Evolutionary conservation across 306 rosid genomes (phyloP), one percentile per base, ranked within the genome.

Genomic region (Cucumis melo): DNA sequence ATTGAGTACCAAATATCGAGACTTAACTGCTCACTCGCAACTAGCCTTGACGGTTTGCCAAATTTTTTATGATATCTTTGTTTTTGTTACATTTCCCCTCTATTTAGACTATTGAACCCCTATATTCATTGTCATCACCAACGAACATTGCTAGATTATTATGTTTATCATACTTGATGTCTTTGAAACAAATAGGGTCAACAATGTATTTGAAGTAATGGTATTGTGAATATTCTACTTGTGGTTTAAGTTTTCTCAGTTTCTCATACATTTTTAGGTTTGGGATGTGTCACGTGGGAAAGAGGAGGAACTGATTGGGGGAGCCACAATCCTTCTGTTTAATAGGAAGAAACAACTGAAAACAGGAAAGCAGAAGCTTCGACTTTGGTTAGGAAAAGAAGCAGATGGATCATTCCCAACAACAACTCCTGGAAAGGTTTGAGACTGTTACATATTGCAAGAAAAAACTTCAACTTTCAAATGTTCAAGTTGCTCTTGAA

Each of bases 331-430:
- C 82, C 86, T 89, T 89, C 95, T 94, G 57, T 94, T 94, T 79
- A 92, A 90, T 84, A 89, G 66, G 81, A 92, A 92, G 83, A 91
- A 84, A 81, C 97, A 94, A 83, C 97, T 94, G 80, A 94, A 92
- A 87, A 92, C 96, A 21, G 97, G 99, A 79, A 94, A 89, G 87
- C 99, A 94, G 76, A 90, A 92, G 88, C 96, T 94, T 67, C 89
- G 99, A 79, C 97, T 94, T 73, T 94, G 96, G 99, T 81, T 80
- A 51, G 96, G 99, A 78, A 92, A 87, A 84, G 96, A 85, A 74
- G 97, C 97, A 24, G 97, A 92, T 82, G 99, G 98, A 75, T 77
- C 89, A 63, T 88, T 80, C 82, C 96, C 92, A 75, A 89, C 97
- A 1, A 79, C 83, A 71, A 90, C 97, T 78, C 99, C 96, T 80